Percentiles rank a stretch among this genome's conserved stretches.
Evolutionary conservation across 306 rosid species (phyloP).

Genomic region (peach (Prunus persica)): Prunus_persica_NCBIv2 NC_034013.1:10617501-10618000

Average conservation of each 20-base stretch:
- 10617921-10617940: conserved; percentile 67
- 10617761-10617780: conserved; percentile 62
- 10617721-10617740: conserved; percentile 33
- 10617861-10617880: conserved; percentile 98
- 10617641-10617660: background rate
- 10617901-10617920: conserved; percentile 77
- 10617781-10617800: conserved; percentile 22
- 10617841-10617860: conserved; percentile 59
- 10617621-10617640: background rate
- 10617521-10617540: too few species aligned
- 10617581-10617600: background rate
- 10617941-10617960: conserved; percentile 66
- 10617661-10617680: conserved; percentile 14
- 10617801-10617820: conserved; percentile 42
- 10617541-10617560: too few species aligned
- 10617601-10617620: background rate
- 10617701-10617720: conserved; percentile 49
- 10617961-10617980: conserved; percentile 52
- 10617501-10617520: too few species aligned
- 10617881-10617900: conserved; percentile 78
- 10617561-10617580: too few species aligned
- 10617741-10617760: conserved; percentile 27
- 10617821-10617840: conserved; percentile 61
- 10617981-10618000: conserved; percentile 73
- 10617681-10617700: conserved; percentile 1